Percentiles rank a stretch among this genome's conserved stretches.
Evolutionary conservation across 78 protist genomes (phyloP).

Genomic region (Paulinella micropora): DNA sequence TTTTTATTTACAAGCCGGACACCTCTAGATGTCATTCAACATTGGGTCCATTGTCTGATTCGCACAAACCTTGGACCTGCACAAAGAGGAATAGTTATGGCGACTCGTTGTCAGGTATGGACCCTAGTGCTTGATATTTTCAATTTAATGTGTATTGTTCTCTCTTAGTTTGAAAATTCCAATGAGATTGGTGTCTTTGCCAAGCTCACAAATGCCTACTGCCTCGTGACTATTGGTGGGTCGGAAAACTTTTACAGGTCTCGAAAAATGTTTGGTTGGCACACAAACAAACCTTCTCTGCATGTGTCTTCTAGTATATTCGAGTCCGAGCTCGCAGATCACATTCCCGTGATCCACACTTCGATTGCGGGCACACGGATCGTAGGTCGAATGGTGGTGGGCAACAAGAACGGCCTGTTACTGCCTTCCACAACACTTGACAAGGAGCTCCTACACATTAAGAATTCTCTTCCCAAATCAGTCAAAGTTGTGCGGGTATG

Average conservation of each 20-base stretch:
- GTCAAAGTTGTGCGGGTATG: constrained; percentile 45
- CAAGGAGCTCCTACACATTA: constrained; percentile 87
- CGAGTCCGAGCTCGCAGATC: constrained; percentile 65
- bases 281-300: too few species aligned
- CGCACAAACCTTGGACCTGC: too few species aligned
- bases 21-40: too few species aligned
- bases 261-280: too few species aligned
- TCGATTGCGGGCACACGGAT: constrained; percentile 69
- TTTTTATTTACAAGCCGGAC: too few species aligned
- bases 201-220: constrained; percentile 87
- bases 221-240: constrained; percentile 80
- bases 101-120: too few species aligned
- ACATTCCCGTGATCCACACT: constrained; percentile 76
- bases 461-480: constrained; percentile 90
- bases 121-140: too few species aligned
- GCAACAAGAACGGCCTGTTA: constrained; percentile 89
- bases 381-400: constrained; percentile 76
- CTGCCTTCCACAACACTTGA: constrained; percentile 89
- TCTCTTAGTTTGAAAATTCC: constrained; percentile 71
- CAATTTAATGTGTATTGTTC: too few species aligned
- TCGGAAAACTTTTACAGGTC: constrained; percentile 76
- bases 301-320: neutral
- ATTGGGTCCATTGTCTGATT: too few species aligned
- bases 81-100: too few species aligned
- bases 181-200: constrained; percentile 94